Evolutionary conservation across 2,329 filamentous ascomycete species (phyloP).

Genomic region (Pseudogymnoascus sp.): DNA sequence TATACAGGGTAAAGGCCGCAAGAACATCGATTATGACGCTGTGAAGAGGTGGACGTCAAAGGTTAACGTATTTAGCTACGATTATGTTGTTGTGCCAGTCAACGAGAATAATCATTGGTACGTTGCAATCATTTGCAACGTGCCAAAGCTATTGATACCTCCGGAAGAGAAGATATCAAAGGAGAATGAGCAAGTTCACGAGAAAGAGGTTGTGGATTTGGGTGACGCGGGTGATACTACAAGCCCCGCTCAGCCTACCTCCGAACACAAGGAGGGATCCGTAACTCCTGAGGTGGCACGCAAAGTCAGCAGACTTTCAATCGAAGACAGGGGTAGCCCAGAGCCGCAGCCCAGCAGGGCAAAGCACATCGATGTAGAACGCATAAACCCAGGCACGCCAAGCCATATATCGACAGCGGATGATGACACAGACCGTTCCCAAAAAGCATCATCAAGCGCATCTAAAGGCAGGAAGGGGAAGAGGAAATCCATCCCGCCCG

Average conservation of each 20-base stretch:
- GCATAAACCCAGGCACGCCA: neutral
- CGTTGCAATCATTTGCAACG: conserved; percentile 88
- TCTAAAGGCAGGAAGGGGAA: conserved; percentile 28
- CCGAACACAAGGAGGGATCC: neutral
- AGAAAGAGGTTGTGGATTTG: conserved; percentile 8
- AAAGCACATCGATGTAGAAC: neutral
- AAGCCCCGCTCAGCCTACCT: neutral
- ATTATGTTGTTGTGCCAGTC: conserved; percentile 87
- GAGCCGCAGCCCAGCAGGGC: conserved; percentile 11
- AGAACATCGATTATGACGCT: conserved; percentile 71
- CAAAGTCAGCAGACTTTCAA: conserved; percentile 12
- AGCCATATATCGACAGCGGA: conserved; percentile 8
- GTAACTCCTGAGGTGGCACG: conserved; percentile 12
- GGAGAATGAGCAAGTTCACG: neutral
- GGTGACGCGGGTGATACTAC: neutral
- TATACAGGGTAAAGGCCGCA: conserved; percentile 48
- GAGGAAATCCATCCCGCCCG: conserved; percentile 25
- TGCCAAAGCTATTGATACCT: conserved; percentile 49
- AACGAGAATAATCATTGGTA: conserved; percentile 90
- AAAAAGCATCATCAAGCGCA: conserved; percentile 18
- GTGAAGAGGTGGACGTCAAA: conserved; percentile 84
- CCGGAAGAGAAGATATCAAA: neutral
- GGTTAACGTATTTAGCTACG: conserved; percentile 74
- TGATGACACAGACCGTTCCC: neutral
- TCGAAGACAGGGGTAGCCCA: conserved; percentile 13